phyloP scores from a whole-genome alignment of 2,329 filamentous ascomycete genomes.

The Fusarium succisae region DNA sequence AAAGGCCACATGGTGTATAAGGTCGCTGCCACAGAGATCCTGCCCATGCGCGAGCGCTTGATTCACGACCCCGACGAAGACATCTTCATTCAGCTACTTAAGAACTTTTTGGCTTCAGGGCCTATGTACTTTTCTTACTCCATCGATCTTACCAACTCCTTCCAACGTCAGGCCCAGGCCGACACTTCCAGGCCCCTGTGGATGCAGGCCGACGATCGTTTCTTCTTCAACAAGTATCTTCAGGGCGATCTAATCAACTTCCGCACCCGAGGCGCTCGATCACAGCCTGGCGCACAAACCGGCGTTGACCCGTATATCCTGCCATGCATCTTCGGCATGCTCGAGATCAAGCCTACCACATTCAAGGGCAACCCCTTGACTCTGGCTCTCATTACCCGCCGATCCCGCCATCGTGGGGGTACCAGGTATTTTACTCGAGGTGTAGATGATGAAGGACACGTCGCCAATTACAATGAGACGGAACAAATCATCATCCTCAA shows the following conservation, averaged over 20 bases:
- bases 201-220: constrained; percentile 93
- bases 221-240: constrained; percentile 98
- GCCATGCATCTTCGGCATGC: constrained; percentile 95
- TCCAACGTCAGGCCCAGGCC: constrained; percentile 88
- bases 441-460: constrained; percentile 90
- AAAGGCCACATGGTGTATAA: constrained; percentile 98
- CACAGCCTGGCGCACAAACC: constrained; percentile 74
- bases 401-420: constrained; percentile 87
- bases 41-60: constrained; percentile 90
- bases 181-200: constrained; percentile 80
- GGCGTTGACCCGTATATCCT: constrained; percentile 91
- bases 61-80: constrained; percentile 95
- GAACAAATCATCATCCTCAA: constrained; percentile 93
- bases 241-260: constrained; percentile 93
- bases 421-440: constrained; percentile 96
- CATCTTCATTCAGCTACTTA: constrained; percentile 84
- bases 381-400: constrained; percentile 85
- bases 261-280: constrained; percentile 69
- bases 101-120: constrained; percentile 80
- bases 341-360: constrained; percentile 86
- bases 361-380: constrained; percentile 88
- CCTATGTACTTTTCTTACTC: constrained; percentile 99
- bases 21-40: constrained; percentile 87
- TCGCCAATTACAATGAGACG: constrained; percentile 99
- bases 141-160: constrained; percentile 94